A percentile compares a stretch with the other conserved stretches of the same genome.
Conservation (phyloP, 768 basidiomycete species). For the Tulasnella sp. region DNA sequence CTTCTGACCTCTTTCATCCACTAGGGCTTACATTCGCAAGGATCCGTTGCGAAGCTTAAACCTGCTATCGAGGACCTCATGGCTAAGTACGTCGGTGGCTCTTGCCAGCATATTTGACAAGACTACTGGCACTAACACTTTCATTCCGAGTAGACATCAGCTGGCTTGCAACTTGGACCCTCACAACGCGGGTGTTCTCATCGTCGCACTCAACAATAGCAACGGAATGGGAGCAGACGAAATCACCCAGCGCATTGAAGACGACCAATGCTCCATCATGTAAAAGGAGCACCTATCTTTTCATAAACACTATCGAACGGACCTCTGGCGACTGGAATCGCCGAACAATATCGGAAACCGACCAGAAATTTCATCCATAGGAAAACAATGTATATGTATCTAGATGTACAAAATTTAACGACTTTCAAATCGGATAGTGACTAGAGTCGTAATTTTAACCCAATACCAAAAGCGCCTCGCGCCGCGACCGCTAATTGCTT, state of each 20-base stretch:
- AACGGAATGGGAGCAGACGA: conserved; percentile 9
- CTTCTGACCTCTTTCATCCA: conserved; percentile 20
- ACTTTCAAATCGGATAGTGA: not conserved
- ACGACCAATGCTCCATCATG: conserved; percentile 6
- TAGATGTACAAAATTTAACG: not conserved
- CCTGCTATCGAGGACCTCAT: conserved; percentile 86
- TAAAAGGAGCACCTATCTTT: not conserved
- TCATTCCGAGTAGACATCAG: conserved; percentile 40
- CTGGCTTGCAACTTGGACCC: conserved; percentile 68
- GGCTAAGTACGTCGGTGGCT: conserved; percentile 43
- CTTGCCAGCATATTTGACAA: not conserved
- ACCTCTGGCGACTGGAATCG: not conserved
- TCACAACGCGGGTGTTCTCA: conserved; percentile 69
- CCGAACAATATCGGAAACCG: not conserved
- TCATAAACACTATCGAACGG: not conserved
- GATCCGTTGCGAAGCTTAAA: conserved; percentile 64
- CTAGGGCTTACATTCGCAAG: conserved; percentile 61
- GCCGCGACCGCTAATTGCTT: not conserved
- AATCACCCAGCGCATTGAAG: conserved; percentile 10
- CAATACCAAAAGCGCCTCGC: not conserved
- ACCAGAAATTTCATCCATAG: not conserved
- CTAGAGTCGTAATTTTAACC: not conserved
- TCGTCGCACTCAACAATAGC: conserved; percentile 46
- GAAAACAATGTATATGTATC: not conserved
- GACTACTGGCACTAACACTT: not conserved